Base-by-base conservation (phyloP, 345 rosid genomes). In the Camelina laxa region DNA sequence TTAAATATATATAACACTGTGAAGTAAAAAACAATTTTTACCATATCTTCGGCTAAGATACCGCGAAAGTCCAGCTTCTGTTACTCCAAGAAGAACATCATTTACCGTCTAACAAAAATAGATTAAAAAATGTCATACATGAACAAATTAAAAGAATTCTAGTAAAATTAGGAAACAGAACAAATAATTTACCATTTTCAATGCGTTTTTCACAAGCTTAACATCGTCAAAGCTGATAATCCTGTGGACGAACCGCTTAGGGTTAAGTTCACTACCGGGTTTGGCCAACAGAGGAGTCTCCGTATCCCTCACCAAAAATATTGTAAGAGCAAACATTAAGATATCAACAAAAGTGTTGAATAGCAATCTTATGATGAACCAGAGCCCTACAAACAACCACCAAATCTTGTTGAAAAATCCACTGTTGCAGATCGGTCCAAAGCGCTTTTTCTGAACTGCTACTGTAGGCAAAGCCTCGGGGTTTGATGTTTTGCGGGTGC, bases 51-150 rank as follows among this genome's bases (percentile, higher is more conserved):
- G 75, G 48, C 77, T 75, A 48, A 90, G 78, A 54, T 87, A 90
- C 22, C 78, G 84, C 1, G 94, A 87, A 68, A 92, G 83, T 38
- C 85, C 92, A n/a, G 91, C 92, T 68, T 90, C 87, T 6, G 89
- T 86, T 50, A 84, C 75, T 55, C 94, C 98, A 48, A 87, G 55
- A 19, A 88, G 61, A 47, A 92, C 92, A 64, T 92, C 96, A 4
- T 88, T 90, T 33, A 90, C 65, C n/a, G 97, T 92, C 97, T 92
- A 64, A 57, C 9, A 61, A 39, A 71, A 58, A 24, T 6, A 59
- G 0, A 48, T 58, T 47, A 10, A 58, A 42, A 49, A 14, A 15
- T 59, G 6, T 51, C 7, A 65, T 56, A 73, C 47, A 64, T 6
- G 9, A 57, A 19, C 0, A 33, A 27, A 27, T 27, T 51, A 20